These are phyloP conservation scores for Tuber melanosporum DNA, from an alignment of 495 filamentous ascomycete genomes.

Conservation along the genomic window DNA sequence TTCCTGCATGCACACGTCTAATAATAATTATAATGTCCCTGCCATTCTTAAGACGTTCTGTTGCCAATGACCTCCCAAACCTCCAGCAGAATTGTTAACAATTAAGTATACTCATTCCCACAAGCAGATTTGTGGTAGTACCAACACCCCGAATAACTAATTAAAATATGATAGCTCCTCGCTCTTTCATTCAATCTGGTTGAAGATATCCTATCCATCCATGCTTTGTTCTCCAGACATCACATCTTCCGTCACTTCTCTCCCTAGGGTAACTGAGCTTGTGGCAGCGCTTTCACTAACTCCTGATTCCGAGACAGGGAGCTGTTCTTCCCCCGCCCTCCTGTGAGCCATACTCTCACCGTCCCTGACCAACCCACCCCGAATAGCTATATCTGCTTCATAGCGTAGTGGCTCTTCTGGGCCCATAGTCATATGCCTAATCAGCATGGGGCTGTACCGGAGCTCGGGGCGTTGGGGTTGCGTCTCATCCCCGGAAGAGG, in stretches of 20 bases:
- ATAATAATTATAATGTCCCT: background rate
- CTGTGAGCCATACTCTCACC: constrained; percentile 16
- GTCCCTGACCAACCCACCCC: constrained; percentile 5
- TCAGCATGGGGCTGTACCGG: constrained; percentile 3
- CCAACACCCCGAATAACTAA: background rate
- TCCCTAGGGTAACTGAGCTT: background rate
- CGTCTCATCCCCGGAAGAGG: background rate
- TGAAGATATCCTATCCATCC: constrained; percentile 8
- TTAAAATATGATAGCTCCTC: background rate
- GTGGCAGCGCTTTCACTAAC: background rate
- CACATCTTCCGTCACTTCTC: background rate
- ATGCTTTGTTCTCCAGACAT: background rate
- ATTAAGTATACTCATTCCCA: background rate
- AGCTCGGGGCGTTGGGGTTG: constrained; percentile 3
- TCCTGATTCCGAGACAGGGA: background rate
- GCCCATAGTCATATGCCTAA: constrained; percentile 9
- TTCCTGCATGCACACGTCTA: background rate
- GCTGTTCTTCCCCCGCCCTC: constrained; percentile 9
- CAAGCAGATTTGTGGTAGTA: background rate
- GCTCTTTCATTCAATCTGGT: constrained; percentile 9
- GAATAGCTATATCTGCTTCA: constrained; percentile 11
- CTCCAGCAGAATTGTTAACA: background rate
- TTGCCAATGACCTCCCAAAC: background rate
- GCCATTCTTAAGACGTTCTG: background rate
- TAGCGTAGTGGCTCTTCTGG: constrained; percentile 5